Conservation (phyloP, 805 yeast genomes). For the Tanozyma kutaoensis region DNA sequence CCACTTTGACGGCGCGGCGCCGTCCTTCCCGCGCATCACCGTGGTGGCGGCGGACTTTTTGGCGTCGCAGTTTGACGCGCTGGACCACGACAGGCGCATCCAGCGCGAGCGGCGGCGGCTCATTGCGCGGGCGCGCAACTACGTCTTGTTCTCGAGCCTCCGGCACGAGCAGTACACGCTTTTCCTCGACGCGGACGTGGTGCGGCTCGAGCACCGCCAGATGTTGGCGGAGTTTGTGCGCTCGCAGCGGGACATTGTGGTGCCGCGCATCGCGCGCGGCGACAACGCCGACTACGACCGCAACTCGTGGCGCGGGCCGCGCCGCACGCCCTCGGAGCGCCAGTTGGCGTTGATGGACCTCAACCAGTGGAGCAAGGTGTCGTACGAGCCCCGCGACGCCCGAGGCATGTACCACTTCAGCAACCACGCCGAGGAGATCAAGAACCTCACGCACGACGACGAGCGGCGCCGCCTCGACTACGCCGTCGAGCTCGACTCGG, state of each 20-base stretch:
- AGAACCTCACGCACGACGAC: constrained; percentile 1
- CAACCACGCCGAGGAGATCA: constrained; percentile 5
- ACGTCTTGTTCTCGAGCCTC: constrained; percentile 14
- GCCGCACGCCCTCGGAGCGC: constrained; percentile 16
- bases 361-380: constrained; percentile 13
- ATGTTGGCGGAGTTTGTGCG: constrained; percentile 13
- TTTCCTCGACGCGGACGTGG: constrained; percentile 24
- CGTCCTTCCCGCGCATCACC: constrained; percentile 4
- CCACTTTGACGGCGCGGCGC: constrained; percentile 5
- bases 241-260: constrained; percentile 19
- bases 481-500: constrained; percentile 27
- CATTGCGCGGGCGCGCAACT: constrained; percentile 24
- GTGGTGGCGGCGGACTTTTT: constrained; percentile 5
- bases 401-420: constrained; percentile 15
- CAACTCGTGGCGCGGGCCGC: constrained; percentile 26
- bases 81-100: constrained; percentile 10
- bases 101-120: constrained; percentile 22
- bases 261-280: constrained; percentile 19
- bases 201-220: constrained; percentile 10
- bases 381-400: constrained; percentile 19
- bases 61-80: constrained; percentile 2
- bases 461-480: constrained; percentile 3
- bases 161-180: constrained; percentile 17
- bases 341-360: constrained; percentile 10
- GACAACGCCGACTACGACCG: constrained; percentile 20